These are phyloP conservation scores for Dictyostelium purpureum DNA, from an alignment of 78 protist genomes.

Conservation along the genomic window DNA sequence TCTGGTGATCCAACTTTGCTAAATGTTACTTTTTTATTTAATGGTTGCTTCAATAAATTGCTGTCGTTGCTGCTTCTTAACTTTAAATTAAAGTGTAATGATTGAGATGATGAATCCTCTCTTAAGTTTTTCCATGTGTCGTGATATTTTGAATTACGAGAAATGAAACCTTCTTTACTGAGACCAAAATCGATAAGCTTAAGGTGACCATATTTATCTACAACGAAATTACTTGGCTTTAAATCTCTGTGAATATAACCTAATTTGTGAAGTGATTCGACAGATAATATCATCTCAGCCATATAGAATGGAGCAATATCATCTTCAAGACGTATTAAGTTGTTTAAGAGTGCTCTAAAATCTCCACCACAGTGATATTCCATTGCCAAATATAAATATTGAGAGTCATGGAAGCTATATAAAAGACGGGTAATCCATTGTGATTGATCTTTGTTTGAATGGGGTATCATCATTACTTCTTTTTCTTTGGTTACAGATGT, in stretches of 20 bases:
- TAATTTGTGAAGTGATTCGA: slow-evolving; percentile 85
- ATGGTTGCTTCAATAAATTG: not conserved
- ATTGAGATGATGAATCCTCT: not conserved
- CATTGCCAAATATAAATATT: slow-evolving; percentile 76
- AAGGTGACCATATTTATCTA: slow-evolving; percentile 89
- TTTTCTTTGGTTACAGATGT: slow-evolving; percentile 53
- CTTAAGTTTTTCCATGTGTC: slow-evolving; percentile 38
- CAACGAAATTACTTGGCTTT: slow-evolving; percentile 95
- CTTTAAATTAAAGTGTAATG: not conserved
- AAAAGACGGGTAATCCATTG: slow-evolving; percentile 74
- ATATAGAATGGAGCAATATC: slow-evolving; percentile 86
- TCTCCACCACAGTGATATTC: slow-evolving; percentile 92
- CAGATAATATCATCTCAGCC: slow-evolving; percentile 86
- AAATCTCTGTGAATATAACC: slow-evolving; percentile 93
- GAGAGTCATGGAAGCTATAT: slow-evolving; percentile 73
- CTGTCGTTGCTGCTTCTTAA: not conserved
- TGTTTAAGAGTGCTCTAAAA: slow-evolving; percentile 76
- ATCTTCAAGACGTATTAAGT: slow-evolving; percentile 75
- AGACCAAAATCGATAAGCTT: slow-evolving; percentile 96
- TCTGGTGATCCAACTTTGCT: slow-evolving; percentile 91
- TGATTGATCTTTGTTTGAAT: slow-evolving; percentile 29
- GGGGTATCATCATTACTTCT: slow-evolving; percentile 73
- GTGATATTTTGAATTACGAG: slow-evolving; percentile 45
- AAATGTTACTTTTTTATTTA: slow-evolving; percentile 15
- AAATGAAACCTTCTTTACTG: slow-evolving; percentile 84